Evolutionary conservation across 2,329 filamentous ascomycete species (phyloP), one percentile per base, ranked within the genome.

Genomic region (Pseudopyricularia cyperi): DNA sequence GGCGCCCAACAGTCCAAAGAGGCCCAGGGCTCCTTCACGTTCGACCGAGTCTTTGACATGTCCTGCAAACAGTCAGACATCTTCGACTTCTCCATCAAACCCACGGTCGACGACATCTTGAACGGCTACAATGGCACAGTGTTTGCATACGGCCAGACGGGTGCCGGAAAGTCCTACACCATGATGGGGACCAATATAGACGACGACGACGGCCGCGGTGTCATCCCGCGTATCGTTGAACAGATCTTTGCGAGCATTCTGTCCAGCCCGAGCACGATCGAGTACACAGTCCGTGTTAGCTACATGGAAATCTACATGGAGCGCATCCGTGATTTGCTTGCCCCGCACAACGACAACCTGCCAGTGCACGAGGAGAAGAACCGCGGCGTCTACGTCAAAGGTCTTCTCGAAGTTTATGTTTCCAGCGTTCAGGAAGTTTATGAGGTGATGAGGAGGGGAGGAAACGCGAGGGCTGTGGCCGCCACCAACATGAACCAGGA

Each of bases 251-350:
- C 87, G 60, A 95, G 87, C 70, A 97, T 97, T 67, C 77, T 96
- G 70, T 82, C 87, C 22, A 95, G 89, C 61, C 88, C 91, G 44
- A 83, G 83, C 61, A 95, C 88, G 59, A 96, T 97, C 66, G 93
- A 97, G 70, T 97, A 97, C 69, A 97, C 90, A n/a, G 91, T 98
- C 51, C 83, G 90, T 53, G 91, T 97, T 64, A 95, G 89, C 68
- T 97, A 97, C 70, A 96, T 98, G 90, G 93, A 98, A 70, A 97
- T 98, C 58, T 98, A 98, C 74, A 98, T 97, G 93, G 93, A 98
- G 72, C 83, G 87, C 60, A 97, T 98, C 66, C 82, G 91, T 62
- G 93, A 98, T 80, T 71, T 98, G 62, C 73, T 98, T 57, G 83
- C 85, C 24, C 93, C 93, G 11, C 86, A 90, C 55, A 95, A 97